Percentiles rank a stretch among this genome's conserved stretches.
These are phyloP conservation scores for Melanopsichium pennsylvanicum DNA, from an alignment of 1,284 basidiomycete species.

Conservation along the genomic window DNA sequence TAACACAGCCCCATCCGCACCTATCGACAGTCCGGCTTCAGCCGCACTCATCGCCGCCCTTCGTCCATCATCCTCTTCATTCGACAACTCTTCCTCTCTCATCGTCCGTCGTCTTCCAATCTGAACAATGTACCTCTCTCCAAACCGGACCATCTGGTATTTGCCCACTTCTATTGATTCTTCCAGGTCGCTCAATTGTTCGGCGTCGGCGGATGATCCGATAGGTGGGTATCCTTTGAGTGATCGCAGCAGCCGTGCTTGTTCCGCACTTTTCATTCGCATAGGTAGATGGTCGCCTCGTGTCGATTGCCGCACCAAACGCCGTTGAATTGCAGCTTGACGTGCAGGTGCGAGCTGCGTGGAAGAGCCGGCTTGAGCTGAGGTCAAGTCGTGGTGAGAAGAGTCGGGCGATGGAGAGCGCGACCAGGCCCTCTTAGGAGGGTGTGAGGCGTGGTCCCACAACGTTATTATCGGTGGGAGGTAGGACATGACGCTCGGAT, in stretches of 20 bases:
- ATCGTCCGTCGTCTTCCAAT: slow-evolving; percentile 54
- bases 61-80: slow-evolving; percentile 49
- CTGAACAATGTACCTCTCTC: slow-evolving; percentile 59
- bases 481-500: slow-evolving; percentile 16
- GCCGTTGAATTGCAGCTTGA: slow-evolving; percentile 26
- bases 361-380: slow-evolving; percentile 19
- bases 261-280: slow-evolving; percentile 39
- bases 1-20: slow-evolving; percentile 5
- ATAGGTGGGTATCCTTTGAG: slow-evolving; percentile 57
- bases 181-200: slow-evolving; percentile 60
- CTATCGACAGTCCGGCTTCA: slow-evolving; percentile 19
- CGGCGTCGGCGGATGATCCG: slow-evolving; percentile 50
- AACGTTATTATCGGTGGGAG: slow-evolving; percentile 37
- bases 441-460: slow-evolving; percentile 42
- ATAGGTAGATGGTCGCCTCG: slow-evolving; percentile 49
- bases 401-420: slow-evolving; percentile 40
- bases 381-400: slow-evolving; percentile 2
- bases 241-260: slow-evolving; percentile 47
- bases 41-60: slow-evolving; percentile 23
- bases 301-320: slow-evolving; percentile 41
- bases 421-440: slow-evolving; percentile 39
- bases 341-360: slow-evolving; percentile 26
- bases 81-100: slow-evolving; percentile 53
- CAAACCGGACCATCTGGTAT: slow-evolving; percentile 51
- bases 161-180: slow-evolving; percentile 53